Conservation (phyloP, 2,329 filamentous ascomycete genomes). For the Elsinoe fawcettii region DNA sequence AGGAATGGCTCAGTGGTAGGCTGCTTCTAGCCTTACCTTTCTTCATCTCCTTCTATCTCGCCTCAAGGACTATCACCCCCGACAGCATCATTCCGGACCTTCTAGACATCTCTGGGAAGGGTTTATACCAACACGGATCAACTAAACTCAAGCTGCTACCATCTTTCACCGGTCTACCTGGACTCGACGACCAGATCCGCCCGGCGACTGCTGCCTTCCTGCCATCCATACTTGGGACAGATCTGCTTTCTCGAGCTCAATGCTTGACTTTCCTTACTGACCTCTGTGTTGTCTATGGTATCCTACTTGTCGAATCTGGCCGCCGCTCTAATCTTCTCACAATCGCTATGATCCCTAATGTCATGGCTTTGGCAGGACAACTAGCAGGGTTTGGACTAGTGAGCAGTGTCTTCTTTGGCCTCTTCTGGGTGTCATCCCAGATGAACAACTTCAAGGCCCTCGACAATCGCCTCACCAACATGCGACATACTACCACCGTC, state of each 20-base stretch:
- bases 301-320: slow-evolving; percentile 26
- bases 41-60: slow-evolving; percentile 1
- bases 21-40: slow-evolving; percentile 14
- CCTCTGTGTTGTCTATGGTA: slow-evolving; percentile 24
- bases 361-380: slow-evolving; percentile 26
- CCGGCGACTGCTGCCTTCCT: slow-evolving; percentile 13
- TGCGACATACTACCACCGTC: slow-evolving; percentile 25
- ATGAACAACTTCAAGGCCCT: slow-evolving; percentile 29
- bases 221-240: not conserved
- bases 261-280: slow-evolving; percentile 24
- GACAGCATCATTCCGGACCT: not conserved
- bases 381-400: slow-evolving; percentile 27
- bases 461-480: slow-evolving; percentile 29
- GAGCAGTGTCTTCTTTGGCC: slow-evolving; percentile 32
- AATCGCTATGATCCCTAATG: slow-evolving; percentile 16
- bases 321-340: slow-evolving; percentile 27
- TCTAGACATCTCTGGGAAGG: not conserved
- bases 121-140: not conserved
- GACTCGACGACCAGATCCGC: slow-evolving; percentile 1
- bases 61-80: not conserved
- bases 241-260: slow-evolving; percentile 19
- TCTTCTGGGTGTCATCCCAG: slow-evolving; percentile 31
- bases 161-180: not conserved
- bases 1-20: slow-evolving; percentile 22
- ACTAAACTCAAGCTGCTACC: not conserved